Base-by-base conservation (phyloP, 495 filamentous ascomycete species). In the Podospora pseudopauciseta region DNA sequence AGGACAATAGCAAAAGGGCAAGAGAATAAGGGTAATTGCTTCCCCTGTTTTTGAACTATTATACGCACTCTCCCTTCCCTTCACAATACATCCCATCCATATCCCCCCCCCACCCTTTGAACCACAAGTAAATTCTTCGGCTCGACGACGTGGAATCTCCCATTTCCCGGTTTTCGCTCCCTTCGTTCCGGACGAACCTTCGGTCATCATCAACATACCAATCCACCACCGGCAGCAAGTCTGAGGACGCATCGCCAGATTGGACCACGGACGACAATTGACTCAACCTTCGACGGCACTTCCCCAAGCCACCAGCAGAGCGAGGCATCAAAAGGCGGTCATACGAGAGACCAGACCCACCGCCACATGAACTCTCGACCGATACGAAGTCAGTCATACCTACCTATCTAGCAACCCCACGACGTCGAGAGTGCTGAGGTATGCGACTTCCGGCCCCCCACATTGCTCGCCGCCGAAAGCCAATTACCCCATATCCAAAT, bases 81-180 rank as follows among this genome's bases (percentile, higher is more conserved):
- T 67, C 55, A 26, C 23, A 20, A 20, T 62, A 53, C 65, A 63
- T 60, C 70, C 64, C 23, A 23, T 23, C 23, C 23, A 23, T 23
- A 63, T 64, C 69, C 34, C 59, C 58, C 65, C 66, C 34, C 56
- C 54, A 30, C n/a, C 67, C n/a, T 26, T 26, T 19, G 54, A 13
- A 49, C 39, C 55, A 58, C n/a, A 26, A 58, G 66, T 70, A 66
- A 70, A 77, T 78, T 77, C 77, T 74, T 78, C 72, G 76, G 73
- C 73, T 74, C 76, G 77, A 75, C 76, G 63, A 73, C 76, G 74
- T 78, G 73, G 76, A 77, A 73, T 75, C 71, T 23, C 69, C 63
- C 68, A 69, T 64, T 63, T 72, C 69, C 67, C 71, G 67, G 64
- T 69, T 60, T 65, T 70, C 69, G 62, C 77, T 73, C 72, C 73